Evolutionary conservation across 2,329 filamentous ascomycete genomes (phyloP), one percentile per base, ranked within the genome.

Genomic region (Cladosporium austrohemisphaericum): DNA sequence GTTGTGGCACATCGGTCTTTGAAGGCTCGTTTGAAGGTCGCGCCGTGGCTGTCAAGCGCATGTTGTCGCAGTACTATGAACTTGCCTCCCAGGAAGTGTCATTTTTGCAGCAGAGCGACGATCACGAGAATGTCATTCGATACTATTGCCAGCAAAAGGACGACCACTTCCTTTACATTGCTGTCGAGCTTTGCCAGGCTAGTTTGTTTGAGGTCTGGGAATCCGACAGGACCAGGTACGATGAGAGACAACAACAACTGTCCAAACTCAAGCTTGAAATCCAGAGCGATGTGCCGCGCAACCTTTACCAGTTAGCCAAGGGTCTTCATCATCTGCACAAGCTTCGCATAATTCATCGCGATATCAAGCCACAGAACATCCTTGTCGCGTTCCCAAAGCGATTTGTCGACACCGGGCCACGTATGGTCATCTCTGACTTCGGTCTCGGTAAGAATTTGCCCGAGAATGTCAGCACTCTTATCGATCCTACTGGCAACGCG

Each of bases 361-460:
- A 98, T 64, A 80, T 98, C 61, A 98, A 98, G 67, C 93, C 93
- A 1, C 93, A 98, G 62, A 98, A 98, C 60, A 97, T 98, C 43
- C 76, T 98, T 1, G 90, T 97, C 52, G 80, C 81, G 19, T 78
- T 79, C 54, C 80, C 81, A 1, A 79, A 81, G 51, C 83, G 78
- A 57, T 83, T 85, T 58, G 78, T 83, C 52, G 80, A 81, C 33
- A 57, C 52, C 13, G 80, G 77, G 28, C 84, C 90, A 19, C 85
- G 92, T n/a, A 77, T 98, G 29, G 80, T 98, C 4, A 95, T 98
- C 28, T 97, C 93, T 0, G 93, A 98, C 67, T 98, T 98, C 69
- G 93, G 93, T 5, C 80, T 98, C 1, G 97, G 93, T 68, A 98
- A 97, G 76, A 97, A 96, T 63, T 74, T 98, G 13, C 93, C 96